Conservation (phyloP, 805 yeast genomes). For the Candida dajiaensis region DNA sequence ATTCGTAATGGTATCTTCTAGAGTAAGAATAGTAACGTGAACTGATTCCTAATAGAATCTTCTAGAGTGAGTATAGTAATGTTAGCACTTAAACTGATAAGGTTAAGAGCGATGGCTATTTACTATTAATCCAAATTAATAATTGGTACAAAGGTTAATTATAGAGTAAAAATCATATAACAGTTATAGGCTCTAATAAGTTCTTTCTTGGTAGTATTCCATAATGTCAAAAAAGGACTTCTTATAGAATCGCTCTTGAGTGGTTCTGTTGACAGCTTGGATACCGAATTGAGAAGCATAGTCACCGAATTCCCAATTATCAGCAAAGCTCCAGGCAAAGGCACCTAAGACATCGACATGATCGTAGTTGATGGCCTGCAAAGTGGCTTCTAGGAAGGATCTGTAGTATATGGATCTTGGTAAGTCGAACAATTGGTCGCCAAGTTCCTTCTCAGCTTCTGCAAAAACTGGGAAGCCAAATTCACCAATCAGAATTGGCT, state of each 20-base stretch:
- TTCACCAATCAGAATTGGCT: background rate
- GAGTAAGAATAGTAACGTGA: no score
- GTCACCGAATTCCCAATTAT: background rate
- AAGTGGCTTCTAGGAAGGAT: background rate
- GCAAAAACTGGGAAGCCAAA: background rate
- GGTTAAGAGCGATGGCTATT: no score
- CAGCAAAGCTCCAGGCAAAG: background rate
- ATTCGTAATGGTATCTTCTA: no score
- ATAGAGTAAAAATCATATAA: no score
- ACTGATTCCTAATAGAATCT: no score
- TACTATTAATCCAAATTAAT: no score
- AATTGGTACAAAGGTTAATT: no score
- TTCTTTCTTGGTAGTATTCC: background rate
- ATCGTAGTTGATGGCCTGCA: background rate
- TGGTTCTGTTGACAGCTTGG: background rate
- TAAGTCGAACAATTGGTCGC: background rate
- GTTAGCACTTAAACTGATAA: no score
- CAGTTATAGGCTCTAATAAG: background rate
- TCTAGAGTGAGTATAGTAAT: no score
- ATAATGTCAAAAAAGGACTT: background rate
- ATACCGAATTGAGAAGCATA: background rate
- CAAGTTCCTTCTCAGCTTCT: background rate
- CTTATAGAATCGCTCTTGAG: background rate
- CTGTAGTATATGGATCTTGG: background rate
- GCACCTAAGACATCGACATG: background rate